These are phyloP conservation scores for Adansonia digitata DNA, from an alignment of 345 rosid species.

Conservation along the genomic window DNA sequence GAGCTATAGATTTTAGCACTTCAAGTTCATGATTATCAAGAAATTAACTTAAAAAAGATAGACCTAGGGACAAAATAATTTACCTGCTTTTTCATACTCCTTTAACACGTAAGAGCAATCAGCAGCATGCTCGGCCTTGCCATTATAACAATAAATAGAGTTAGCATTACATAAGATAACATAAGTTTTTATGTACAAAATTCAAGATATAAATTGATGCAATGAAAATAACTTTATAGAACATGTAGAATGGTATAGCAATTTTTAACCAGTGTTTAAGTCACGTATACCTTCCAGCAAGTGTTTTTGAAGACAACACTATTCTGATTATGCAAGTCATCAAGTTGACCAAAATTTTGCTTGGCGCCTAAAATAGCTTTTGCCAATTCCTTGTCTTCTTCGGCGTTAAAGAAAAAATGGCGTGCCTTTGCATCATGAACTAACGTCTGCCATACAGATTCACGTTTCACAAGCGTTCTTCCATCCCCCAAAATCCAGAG, in stretches of 20 bases:
- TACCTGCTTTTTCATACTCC: constrained; percentile 42
- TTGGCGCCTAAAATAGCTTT: constrained; percentile 25
- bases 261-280: too few species aligned
- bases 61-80: not conserved
- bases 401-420: constrained; percentile 34
- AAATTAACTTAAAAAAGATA: not conserved
- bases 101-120: constrained; percentile 34
- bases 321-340: constrained; percentile 30
- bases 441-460: constrained; percentile 32
- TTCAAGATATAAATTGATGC: too few species aligned
- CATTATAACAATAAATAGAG: too few species aligned
- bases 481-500: constrained; percentile 52
- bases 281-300: too few species aligned
- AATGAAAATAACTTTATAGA: too few species aligned
- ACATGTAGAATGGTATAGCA: too few species aligned
- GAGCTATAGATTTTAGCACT: not conserved
- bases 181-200: too few species aligned
- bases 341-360: constrained; percentile 36
- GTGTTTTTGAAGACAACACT: too few species aligned
- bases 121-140: constrained; percentile 41
- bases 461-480: constrained; percentile 25
- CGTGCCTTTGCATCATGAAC: constrained; percentile 37
- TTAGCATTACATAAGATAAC: too few species aligned
- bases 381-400: constrained; percentile 33
- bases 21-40: not conserved